A percentile compares a stretch with the other conserved stretches of the same genome.
Conservation (phyloP, 768 basidiomycete genomes). For the Pulveroboletus sp. region DNA sequence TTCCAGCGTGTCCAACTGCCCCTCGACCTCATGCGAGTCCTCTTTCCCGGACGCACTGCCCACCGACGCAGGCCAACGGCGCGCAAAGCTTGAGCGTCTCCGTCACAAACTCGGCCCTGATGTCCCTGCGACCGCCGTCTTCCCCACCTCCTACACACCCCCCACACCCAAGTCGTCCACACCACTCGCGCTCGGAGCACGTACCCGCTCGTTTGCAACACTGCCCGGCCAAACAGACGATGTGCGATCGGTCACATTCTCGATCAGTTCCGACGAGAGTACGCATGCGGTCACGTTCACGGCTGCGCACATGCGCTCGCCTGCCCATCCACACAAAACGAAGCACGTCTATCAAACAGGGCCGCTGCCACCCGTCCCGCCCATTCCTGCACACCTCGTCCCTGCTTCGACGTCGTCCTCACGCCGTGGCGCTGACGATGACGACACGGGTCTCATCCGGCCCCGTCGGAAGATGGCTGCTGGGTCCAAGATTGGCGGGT, state of each 20-base stretch:
- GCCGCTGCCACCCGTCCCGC: slow-evolving; percentile 24
- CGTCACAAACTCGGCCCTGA: slow-evolving; percentile 58
- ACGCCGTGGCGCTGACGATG: background rate
- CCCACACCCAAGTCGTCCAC: slow-evolving; percentile 1
- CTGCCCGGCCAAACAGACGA: slow-evolving; percentile 14
- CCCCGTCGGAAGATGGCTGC: slow-evolving; percentile 19
- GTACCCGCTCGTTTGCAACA: slow-evolving; percentile 1
- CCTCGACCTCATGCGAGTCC: slow-evolving; percentile 18
- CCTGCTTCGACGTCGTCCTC: background rate
- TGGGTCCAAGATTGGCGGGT: slow-evolving; percentile 23
- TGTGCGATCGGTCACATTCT: slow-evolving; percentile 19
- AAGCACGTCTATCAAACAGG: slow-evolving; percentile 18
- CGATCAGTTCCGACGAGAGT: slow-evolving; percentile 27
- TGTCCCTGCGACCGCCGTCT: slow-evolving; percentile 58
- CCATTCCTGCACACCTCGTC: slow-evolving; percentile 16
- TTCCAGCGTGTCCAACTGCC: background rate
- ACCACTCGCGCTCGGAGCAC: background rate
- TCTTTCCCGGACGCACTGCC: slow-evolving; percentile 31
- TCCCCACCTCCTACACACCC: slow-evolving; percentile 30
- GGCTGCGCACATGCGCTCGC: slow-evolving; percentile 8
- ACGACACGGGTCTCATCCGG: slow-evolving; percentile 17
- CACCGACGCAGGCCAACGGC: slow-evolving; percentile 38
- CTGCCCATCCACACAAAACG: slow-evolving; percentile 6
- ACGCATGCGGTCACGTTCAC: slow-evolving; percentile 21
- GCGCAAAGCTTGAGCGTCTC: slow-evolving; percentile 60